Base-by-base conservation (phyloP, 1,139 yeast genomes). In the Blastobotrys illinoisensis region DNA sequence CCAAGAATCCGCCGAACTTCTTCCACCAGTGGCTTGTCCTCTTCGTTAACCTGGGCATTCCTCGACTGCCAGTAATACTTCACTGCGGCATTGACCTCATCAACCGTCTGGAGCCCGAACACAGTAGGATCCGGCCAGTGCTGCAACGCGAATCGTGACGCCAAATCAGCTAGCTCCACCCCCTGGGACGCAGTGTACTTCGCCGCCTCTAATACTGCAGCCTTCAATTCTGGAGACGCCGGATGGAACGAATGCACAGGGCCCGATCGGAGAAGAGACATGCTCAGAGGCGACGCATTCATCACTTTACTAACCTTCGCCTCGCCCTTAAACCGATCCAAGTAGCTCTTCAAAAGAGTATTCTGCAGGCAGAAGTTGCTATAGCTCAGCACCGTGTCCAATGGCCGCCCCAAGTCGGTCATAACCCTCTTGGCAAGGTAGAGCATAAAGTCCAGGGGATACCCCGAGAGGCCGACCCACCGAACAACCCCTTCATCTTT, bases 361-460 rank as follows among this genome's bases (percentile, higher is more conserved):
- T 90, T 90, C 68, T 91, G 98, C 48, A 91, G 70, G 64, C 95
- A 88, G 67, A 89, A 83, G 66, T 91, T 85, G 55, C 88, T 84
- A 68, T 91, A 91, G 49, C 91, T 85, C 62, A 91, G 74, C 1
- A 90, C 78, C 1, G 85, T 82, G 67, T 91, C 97, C 56, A 91
- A 70, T 0, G 81, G 72, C 1, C 78, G 86, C 60, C 56, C 77
- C 69, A 61, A 71, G 59, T 26, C 60, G 55, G 52, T 48, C 24
- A 60, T 62, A 16, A 77, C 76, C 50, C 77, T 65, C 60, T 78
- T 77, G 24, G 74, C 70, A 19, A 71, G 58, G n/a, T 63, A 51
- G 14, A 64, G 60, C 50, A 91, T 72, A 56, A 80, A 84, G 18
- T 81, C 82, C 20, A 91, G 83, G 0, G 97, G 97, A 66, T 89